Conservation (phyloP, 176 grass and related monocot genomes). For the Aechmea fasciata region DNA sequence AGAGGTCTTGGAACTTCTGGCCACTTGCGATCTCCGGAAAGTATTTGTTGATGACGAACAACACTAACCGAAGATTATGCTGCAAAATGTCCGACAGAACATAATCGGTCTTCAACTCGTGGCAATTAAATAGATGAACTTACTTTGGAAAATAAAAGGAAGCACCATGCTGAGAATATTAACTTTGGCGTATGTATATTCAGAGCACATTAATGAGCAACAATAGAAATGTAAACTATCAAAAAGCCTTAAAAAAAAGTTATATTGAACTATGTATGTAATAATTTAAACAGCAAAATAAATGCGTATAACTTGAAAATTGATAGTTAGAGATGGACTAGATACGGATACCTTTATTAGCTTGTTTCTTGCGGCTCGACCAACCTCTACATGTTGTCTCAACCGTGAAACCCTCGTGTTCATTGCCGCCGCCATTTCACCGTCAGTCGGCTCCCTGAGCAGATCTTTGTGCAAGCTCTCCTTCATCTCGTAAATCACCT, state of each 20-base stretch:
- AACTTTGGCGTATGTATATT: no score
- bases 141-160: no score
- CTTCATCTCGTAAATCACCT: conserved; percentile 15
- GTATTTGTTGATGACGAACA: conserved; percentile 80
- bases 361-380: conserved; percentile 19
- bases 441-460: conserved; percentile 10
- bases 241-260: neutral
- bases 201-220: neutral
- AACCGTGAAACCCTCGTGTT: conserved; percentile 11
- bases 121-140: no score
- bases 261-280: no score
- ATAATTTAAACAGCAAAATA: no score
- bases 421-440: conserved; percentile 9
- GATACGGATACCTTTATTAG: conserved; percentile 19
- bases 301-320: no score
- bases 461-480: conserved; percentile 17
- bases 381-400: conserved; percentile 13
- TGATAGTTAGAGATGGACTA: no score
- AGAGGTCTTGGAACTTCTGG: conserved; percentile 65
- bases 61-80: conserved; percentile 80
- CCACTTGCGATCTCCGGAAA: conserved; percentile 46
- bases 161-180: no score
- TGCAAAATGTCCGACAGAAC: conserved; percentile 19
- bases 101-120: neutral
- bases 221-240: no score